Base-by-base conservation (phyloP, 1,284 basidiomycete species). In the Bondarzewia mesenterica region DNA sequence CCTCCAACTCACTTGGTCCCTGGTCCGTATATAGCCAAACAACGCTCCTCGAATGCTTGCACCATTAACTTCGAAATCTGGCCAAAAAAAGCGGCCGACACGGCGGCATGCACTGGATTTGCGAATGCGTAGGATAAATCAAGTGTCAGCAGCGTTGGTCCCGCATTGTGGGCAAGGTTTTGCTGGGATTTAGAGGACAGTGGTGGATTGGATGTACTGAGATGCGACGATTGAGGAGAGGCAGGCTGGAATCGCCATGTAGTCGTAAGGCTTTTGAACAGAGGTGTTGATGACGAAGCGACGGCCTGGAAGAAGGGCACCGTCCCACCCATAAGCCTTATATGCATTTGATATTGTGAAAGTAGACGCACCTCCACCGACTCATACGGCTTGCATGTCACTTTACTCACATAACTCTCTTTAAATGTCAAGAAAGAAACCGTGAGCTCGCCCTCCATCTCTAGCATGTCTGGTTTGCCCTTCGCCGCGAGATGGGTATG, bases 21-120 rank as follows among this genome's bases (percentile, higher is more conserved):
- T 15, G 54, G 54, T 2, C 88, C 85, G 58, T 89, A 92, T 5
- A 93, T 71, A 47, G 76, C 70, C 46, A 74, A 44, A 63, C 90
- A 94, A 27, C 93, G 75, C 56, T 85, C 72, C 65, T 96, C 90
- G 59, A 99, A 99, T 4, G 93, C 93, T 51, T 85, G 72, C 21
- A 97, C 85, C 91, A 96, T 97, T 66, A 87, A 75, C 53, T 80
- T 80, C 7, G 89, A 90, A 7, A 96, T 85, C 60, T 87, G 82
- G 20, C 86, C 86, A 60, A 97, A 91, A 58, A 96, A 91, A 10
- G 83, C 73, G 21, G 84, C 76, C 4, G 89, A 89, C 16, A 93
- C 77, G 1, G 83, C 77, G 1, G 89, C 87, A 61, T 97, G 86
- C 32, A 95, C 58, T 0, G 93, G 93, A 61, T 85, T 94, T 39